Percentiles rank a stretch among this genome's conserved stretches.
Evolutionary conservation across 371 early-diverging fungal genomes (phyloP).

Genomic region (Circinella umbellata): DNA sequence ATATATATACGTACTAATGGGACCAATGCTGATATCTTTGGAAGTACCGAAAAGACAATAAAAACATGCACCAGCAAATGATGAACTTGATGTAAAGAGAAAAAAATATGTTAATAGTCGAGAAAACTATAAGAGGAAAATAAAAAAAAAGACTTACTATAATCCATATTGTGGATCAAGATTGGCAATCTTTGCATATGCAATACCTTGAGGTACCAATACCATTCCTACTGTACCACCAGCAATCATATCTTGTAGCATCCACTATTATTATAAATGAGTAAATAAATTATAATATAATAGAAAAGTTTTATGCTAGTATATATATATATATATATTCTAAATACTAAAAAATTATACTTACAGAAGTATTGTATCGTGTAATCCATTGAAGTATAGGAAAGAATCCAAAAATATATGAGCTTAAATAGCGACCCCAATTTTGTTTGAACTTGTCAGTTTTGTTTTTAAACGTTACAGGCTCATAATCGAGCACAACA

Average conservation of each 20-base stretch:
- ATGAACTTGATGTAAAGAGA: conserved; percentile 29
- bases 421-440: conserved; percentile 3
- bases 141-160: conserved; percentile 22
- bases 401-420: conserved; percentile 17
- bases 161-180: conserved; percentile 58
- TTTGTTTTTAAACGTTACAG: conserved; percentile 13
- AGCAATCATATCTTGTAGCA: conserved; percentile 81
- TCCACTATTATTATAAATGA: conserved; percentile 54
- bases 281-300: no score
- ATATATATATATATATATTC: neutral
- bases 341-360: no score
- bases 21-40: conserved; percentile 81
- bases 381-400: conserved; percentile 38
- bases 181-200: conserved; percentile 82
- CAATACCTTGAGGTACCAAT: conserved; percentile 86
- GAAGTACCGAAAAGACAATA: conserved; percentile 80
- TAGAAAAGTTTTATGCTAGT: neutral
- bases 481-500: conserved; percentile 18
- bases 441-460: conserved; percentile 3
- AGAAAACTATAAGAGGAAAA: neutral
- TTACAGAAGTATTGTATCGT: conserved; percentile 35
- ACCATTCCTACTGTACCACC: conserved; percentile 88
- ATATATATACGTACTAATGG: conserved; percentile 25
- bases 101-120: neutral
- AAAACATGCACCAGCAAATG: conserved; percentile 70